Evolutionary conservation across 2,329 filamentous ascomycete genomes (phyloP).

Genomic region (Talaromyces verruculosus): DNA sequence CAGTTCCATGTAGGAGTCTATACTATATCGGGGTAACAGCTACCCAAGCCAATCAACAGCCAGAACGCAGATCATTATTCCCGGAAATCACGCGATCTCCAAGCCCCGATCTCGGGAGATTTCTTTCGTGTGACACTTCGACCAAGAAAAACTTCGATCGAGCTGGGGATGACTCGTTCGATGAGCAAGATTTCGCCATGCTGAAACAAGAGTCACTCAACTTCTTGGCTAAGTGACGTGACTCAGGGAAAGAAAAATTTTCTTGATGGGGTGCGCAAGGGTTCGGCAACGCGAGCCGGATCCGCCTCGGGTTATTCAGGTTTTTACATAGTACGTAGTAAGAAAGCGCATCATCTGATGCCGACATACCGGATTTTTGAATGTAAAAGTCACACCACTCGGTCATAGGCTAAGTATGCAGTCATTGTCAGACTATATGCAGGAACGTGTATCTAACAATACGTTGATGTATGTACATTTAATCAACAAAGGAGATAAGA

Average conservation of each 20-base stretch:
- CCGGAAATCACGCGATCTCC: background rate
- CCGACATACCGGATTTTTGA: background rate
- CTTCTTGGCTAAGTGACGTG: background rate
- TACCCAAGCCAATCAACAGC: background rate
- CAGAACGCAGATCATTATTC: background rate
- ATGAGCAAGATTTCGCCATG: background rate
- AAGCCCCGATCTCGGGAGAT: background rate
- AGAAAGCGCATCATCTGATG: background rate
- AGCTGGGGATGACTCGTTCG: background rate
- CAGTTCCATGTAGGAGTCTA: background rate
- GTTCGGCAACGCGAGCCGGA: background rate
- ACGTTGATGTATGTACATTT: slow-evolving; percentile 3
- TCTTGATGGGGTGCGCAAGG: background rate
- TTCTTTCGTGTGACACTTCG: background rate
- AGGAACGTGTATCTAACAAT: background rate
- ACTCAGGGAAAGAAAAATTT: slow-evolving; percentile 2
- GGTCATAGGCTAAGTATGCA: background rate
- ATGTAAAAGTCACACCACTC: background rate
- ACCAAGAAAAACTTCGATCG: background rate
- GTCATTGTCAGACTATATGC: background rate
- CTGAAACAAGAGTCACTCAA: background rate
- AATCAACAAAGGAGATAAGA: background rate
- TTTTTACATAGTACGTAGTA: too few species aligned
- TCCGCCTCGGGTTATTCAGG: background rate
- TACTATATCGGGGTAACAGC: background rate